Base-by-base conservation (phyloP, 768 basidiomycete species). In the Hypholoma sublateritium region DNA sequence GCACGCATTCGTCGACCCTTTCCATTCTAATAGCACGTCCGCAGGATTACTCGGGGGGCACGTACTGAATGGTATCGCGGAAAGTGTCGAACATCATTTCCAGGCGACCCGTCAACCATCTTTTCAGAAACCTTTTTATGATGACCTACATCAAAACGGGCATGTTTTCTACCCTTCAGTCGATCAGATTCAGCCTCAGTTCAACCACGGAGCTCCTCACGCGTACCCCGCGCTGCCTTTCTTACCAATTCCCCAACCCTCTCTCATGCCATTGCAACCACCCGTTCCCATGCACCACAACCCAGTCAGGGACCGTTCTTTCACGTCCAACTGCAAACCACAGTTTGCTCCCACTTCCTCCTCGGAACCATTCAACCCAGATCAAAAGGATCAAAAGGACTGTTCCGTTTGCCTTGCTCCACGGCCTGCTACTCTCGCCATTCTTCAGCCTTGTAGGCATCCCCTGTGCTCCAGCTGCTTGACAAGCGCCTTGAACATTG, bases 401-500 rank as follows among this genome's bases (percentile, higher is more conserved):
- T 91, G 89, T 61, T 85, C 87, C 16, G 87, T 89, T 22, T 90
- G 88, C 60, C 81, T 85, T 21, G 74, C 73, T 39, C 64, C 70
- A 39, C 62, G 70, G 25, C 74, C 74, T 12, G 56, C 69, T 28
- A 72, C 73, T 63, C 75, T 91, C 36, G 91, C 87, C 1, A 76
- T 89, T 58, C 80, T 94, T 17, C 78, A 82, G 21, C 91, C 92
- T 0, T 94, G 92, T 70, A 67, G 73, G 5, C 92, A 94, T 68
- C 79, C 87, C 1, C 75, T 93, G 1, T 94, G 92, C 67, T 88
- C 90, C 2, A 80, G 80, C 9, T 94, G 92, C 66, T 77, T 94
- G 54, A 94, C 92, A 1, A 91, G 90, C 50, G 89, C 90, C 7
- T 77, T 94, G 50, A 94, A 94, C 62, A 93, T 93, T 50, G 92